Base-by-base conservation (phyloP, 805 yeast species). In the Kockiozyma suomiensis region DNA sequence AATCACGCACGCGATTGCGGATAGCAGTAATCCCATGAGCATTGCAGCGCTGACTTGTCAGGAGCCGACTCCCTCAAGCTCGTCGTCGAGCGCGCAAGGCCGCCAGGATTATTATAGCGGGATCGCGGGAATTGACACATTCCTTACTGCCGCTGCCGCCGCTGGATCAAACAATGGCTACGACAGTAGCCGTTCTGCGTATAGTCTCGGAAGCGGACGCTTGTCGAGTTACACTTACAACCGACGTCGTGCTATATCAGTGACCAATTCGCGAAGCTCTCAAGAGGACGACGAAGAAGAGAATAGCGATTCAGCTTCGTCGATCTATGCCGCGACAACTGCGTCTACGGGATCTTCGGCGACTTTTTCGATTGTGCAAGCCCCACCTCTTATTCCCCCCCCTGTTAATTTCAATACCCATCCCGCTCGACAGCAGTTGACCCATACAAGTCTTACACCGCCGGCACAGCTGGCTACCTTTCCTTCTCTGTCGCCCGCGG, bases 31-130 rank as follows among this genome's bases (percentile, higher is more conserved):
- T 42, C 73, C 68, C 26, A 68, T 67, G 73, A 62, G 63, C 59
- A 71, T 63, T 38, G 66, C 66, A 35, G 68, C 62, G 54, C 68
- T 64, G 43, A 65, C 70, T 51, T 68, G 64, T 53, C 70, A 59
- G 35, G 57, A 62, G 26, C 45, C 68, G 28, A 42, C 68, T 12
- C 47, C 65, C n/a, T 43, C 49, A 8, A 30, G 26, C 17, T 40
- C 33, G 6, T 30, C 33, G 33, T 30, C 61, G 4, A 8, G 42
- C 10, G n/a, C 43, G 40, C 41, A 40, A 42, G 32, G 26, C 15
- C 6, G 28, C 17, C 40, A 47, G 46, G 40, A 47, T 13, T 47
- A 19, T 32, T 23, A 19, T 15, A n/a, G 40, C 1, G 50, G 40
- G 15, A 47, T 47, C 13, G 50, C 26, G 7, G 50, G 50, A 13